phyloP scores from a whole-genome alignment of 805 yeast genomes.

The Maudiozyma bulderi region DNA sequence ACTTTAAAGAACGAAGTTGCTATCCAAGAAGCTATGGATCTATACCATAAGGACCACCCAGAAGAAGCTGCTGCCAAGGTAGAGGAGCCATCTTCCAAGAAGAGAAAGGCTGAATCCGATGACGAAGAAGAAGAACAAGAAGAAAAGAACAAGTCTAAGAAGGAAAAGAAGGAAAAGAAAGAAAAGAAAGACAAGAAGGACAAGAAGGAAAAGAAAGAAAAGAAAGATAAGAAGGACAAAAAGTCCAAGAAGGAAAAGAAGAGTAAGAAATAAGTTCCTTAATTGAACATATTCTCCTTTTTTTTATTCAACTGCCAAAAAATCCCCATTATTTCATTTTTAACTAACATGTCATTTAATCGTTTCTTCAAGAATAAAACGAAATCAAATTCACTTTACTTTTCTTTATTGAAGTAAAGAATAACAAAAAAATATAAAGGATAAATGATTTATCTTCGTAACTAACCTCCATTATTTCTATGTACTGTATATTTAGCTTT shows the following conservation, averaged over 20 bases:
- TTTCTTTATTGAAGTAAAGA: too few relatives aligned
- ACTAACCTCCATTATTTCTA: slow-evolving; percentile 8
- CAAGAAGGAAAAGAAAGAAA: slow-evolving; percentile 39
- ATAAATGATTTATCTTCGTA: background rate
- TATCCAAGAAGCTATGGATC: slow-evolving; percentile 79
- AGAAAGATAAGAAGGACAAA: slow-evolving; percentile 42
- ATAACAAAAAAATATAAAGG: background rate
- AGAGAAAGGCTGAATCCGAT: slow-evolving; percentile 29
- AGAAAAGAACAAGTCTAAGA: slow-evolving; percentile 33
- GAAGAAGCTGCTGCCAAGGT: slow-evolving; percentile 29
- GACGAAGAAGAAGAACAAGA: slow-evolving; percentile 23
- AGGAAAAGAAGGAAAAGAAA: slow-evolving; percentile 40
- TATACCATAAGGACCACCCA: slow-evolving; percentile 42
- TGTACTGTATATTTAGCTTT: slow-evolving; percentile 26
- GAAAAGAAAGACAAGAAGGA: slow-evolving; percentile 44
- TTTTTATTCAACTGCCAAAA: background rate
- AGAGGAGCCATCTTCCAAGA: slow-evolving; percentile 18
- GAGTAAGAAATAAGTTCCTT: slow-evolving; percentile 5
- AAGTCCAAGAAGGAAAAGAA: slow-evolving; percentile 31
- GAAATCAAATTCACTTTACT: background rate
- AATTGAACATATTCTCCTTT: background rate
- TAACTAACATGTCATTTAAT: background rate
- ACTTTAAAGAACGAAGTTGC: slow-evolving; percentile 96
- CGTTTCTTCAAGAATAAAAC: background rate
- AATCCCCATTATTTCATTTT: background rate